Conservation (phyloP, 768 basidiomycete species). For the Favolaschia claudopus region DNA sequence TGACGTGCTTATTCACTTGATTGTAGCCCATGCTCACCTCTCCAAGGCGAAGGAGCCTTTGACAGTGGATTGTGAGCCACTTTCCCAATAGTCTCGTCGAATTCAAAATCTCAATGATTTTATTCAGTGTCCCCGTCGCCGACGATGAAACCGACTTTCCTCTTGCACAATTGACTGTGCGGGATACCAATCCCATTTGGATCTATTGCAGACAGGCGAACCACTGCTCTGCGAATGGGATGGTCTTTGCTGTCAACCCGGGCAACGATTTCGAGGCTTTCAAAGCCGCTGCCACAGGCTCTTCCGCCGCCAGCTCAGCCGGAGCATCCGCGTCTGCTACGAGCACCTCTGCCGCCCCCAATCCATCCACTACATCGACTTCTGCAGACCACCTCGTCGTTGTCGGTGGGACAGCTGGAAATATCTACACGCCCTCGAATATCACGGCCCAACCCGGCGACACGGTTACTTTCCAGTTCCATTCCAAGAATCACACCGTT, state of each 20-base stretch:
- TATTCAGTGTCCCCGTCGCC: slow-evolving; percentile 53
- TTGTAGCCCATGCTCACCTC: slow-evolving; percentile 50
- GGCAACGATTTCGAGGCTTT: slow-evolving; percentile 61
- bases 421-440: slow-evolving; percentile 52
- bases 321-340: slow-evolving; percentile 33
- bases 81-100: background rate
- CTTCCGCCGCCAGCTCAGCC: slow-evolving; percentile 24
- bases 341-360: slow-evolving; percentile 30
- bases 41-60: slow-evolving; percentile 56
- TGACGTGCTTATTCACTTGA: background rate
- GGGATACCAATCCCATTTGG: slow-evolving; percentile 59
- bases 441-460: slow-evolving; percentile 54
- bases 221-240: slow-evolving; percentile 62
- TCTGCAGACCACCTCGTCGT: slow-evolving; percentile 51
- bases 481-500: slow-evolving; percentile 57
- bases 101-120: background rate
- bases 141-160: slow-evolving; percentile 52
- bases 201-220: slow-evolving; percentile 62
- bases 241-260: slow-evolving; percentile 75
- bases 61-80: slow-evolving; percentile 63
- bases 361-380: slow-evolving; percentile 26
- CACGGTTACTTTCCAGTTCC: slow-evolving; percentile 57
- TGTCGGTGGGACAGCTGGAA: slow-evolving; percentile 49
- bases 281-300: slow-evolving; percentile 57
- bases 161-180: slow-evolving; percentile 50